Evolutionary conservation across 768 basidiomycete species (phyloP), one percentile per base, ranked within the genome.

Genomic region (Strobilomyces confusus): DNA sequence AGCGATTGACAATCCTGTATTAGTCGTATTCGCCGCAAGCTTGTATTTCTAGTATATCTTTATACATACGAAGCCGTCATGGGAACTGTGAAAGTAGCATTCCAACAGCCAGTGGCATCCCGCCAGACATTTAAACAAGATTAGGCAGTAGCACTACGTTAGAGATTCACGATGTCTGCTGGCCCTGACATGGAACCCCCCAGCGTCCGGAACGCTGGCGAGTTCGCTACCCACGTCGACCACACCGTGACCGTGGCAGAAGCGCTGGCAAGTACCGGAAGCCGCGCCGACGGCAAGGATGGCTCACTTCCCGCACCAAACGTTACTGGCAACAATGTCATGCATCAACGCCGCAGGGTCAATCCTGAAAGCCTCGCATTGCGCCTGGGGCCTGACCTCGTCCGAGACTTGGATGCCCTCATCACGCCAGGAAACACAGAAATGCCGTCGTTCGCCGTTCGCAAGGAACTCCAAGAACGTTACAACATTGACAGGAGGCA

Each of bases 1-100:
- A 25, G 5, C 30, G 14, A 25, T 54, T 58, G 48, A 60, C 56
- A 49, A 26, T 52, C 37, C 22, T 46, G 43, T 20, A 32, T 12
- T 58, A 92, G 89, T 92, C 69, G 86, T 92, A 41, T 92, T 92
- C 67, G 89, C 90, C 11, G 89, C 89, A 15, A 91, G 89, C 69
- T 66, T 92, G 77, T 92, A 92, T 74, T 91, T 92, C 72, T 92
- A 81, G 59, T 40, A 36, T 54, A 29, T 22, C 26, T 33, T 41
- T 45, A 22, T 36, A 26, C 29, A 4, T 12, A 4, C n/a, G 30
- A 8, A 34, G 44, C 37, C 8, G 23, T 34, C 29, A 14, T 40
- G 25, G 9, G 37, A 4, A 13, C n/a, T 9, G 14, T 40, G 41
- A 34, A 25, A 44, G 42, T 47, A 55, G 58, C 50, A 67, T 67